Base-by-base conservation (phyloP, 495 filamentous ascomycete species). In the Pseudevernia furfuracea region DNA sequence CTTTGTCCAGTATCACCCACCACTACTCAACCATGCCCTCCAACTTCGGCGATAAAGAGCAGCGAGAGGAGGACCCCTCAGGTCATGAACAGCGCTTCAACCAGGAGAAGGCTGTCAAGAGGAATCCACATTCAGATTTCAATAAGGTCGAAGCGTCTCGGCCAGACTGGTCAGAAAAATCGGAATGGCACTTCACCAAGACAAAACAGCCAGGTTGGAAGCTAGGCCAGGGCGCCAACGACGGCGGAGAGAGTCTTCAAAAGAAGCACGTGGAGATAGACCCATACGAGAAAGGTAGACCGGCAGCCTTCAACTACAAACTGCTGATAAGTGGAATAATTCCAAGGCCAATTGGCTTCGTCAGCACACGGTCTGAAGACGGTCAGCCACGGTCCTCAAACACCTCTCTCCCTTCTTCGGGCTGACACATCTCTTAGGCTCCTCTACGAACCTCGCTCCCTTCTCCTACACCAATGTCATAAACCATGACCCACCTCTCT, bases 401-500 rank as follows among this genome's bases (percentile, higher is more conserved):
- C 34, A 34, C 8, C 41, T 30, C 19, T 55, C 23, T 23, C 28
- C 58, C 7, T 46, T 10, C 34, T 59, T 4, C 28, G 5, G 11
- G 19, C 52, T 48, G 32, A 41, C 46, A 30, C 4, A 10, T 53
- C 19, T 25, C 3, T 30, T 55, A 74, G 73, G 81, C 49, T 75
- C 56, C 32, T 78, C 79, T 66, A 80, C 79, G 5, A 97, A 97
- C 74, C 81, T 97, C 8, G 89, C 93, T 1, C 92, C 92, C 1
- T 96, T 92, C 78, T 87, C 82, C 67, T 96, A 94, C 77, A 87
- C 90, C 66, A 83, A 90, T 64, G 71, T 97, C 14, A 82, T 96
- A 68, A 86, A 86, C 70, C 90, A 95, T 71, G 93, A 97, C 73
- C 93, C 94, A 4, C 94, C 94, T 1, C 78, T 96, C 36, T 95